Evolutionary conservation across 2,329 filamentous ascomycete genomes (phyloP).

Genomic region (Camptophora hylomeconis): DNA sequence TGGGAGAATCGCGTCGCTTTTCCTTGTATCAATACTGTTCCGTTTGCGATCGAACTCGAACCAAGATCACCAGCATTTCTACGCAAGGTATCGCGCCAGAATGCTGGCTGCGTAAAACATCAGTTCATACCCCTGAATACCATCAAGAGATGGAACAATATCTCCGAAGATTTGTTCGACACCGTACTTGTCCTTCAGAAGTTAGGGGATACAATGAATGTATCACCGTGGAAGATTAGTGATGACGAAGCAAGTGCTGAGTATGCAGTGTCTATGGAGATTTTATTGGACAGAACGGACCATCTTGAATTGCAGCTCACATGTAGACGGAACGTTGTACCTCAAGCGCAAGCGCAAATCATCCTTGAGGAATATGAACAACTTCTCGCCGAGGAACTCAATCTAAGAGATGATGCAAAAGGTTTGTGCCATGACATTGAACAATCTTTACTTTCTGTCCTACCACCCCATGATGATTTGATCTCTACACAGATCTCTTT

Average conservation of each 20-base stretch:
- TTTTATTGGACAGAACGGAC: constrained; percentile 38
- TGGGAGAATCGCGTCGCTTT: constrained; percentile 47
- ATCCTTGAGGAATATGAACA: constrained; percentile 61
- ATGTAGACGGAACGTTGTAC: constrained; percentile 51
- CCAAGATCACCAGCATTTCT: constrained; percentile 46
- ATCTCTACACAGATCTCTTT: constrained; percentile 47
- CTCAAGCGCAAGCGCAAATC: constrained; percentile 51
- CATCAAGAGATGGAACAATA: constrained; percentile 58
- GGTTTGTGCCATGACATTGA: neutral
- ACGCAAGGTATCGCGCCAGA: constrained; percentile 50
- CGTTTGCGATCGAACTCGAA: constrained; percentile 48
- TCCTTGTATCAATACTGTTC: constrained; percentile 72
- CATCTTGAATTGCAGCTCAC: constrained; percentile 52
- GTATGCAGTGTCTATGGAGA: constrained; percentile 69
- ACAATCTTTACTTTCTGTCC: constrained; percentile 27
- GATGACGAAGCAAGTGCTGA: constrained; percentile 46
- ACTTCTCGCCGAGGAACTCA: constrained; percentile 46
- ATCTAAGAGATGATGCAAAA: constrained; percentile 27
- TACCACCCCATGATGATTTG: constrained; percentile 44
- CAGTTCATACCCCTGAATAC: constrained; percentile 59
- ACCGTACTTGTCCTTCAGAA: constrained; percentile 78
- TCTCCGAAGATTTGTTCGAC: constrained; percentile 61
- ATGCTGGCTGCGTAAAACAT: constrained; percentile 50
- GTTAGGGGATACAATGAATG: constrained; percentile 16
- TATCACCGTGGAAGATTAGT: constrained; percentile 44